A percentile compares a stretch with the other conserved stretches of the same genome.
Evolutionary conservation across 225 moss, liverwort and hornwort genomes (phyloP).

Genomic region (Physcomitrium patens): DNA sequence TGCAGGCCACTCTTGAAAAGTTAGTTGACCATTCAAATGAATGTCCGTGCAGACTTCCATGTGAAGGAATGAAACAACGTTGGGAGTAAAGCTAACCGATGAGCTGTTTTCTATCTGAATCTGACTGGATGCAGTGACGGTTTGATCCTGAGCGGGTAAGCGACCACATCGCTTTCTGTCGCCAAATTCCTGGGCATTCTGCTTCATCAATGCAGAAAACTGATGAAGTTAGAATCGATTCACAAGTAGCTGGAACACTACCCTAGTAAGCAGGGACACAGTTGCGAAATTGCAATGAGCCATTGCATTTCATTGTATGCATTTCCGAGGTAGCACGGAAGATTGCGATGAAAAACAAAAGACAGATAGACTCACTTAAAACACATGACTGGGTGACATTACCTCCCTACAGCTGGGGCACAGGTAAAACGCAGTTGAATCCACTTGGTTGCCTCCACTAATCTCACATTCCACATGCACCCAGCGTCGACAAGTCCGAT

Average conservation of each 20-base stretch:
- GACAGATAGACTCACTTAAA: background rate
- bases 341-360: no score
- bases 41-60: background rate
- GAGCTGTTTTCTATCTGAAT: constrained; percentile 51
- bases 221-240: no score
- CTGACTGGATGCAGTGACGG: constrained; percentile 52
- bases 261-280: background rate
- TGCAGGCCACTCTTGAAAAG: constrained; percentile 28
- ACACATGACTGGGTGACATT: background rate
- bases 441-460: constrained; percentile 74
- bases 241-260: constrained; percentile 8
- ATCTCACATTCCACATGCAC: constrained; percentile 83
- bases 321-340: no score
- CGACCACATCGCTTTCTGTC: constrained; percentile 78
- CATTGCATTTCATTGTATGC: background rate
- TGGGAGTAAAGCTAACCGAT: constrained; percentile 47
- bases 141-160: constrained; percentile 60
- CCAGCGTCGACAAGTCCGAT: constrained; percentile 84
- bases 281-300: background rate
- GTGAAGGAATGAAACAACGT: background rate
- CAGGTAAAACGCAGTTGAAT: constrained; percentile 74
- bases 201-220: constrained; percentile 22
- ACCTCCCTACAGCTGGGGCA: constrained; percentile 87
- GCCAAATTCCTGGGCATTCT: constrained; percentile 75
- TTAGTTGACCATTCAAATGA: background rate